phyloP scores from a whole-genome alignment of 2,329 filamentous ascomycete species.

The Trichoderma sp. region DNA sequence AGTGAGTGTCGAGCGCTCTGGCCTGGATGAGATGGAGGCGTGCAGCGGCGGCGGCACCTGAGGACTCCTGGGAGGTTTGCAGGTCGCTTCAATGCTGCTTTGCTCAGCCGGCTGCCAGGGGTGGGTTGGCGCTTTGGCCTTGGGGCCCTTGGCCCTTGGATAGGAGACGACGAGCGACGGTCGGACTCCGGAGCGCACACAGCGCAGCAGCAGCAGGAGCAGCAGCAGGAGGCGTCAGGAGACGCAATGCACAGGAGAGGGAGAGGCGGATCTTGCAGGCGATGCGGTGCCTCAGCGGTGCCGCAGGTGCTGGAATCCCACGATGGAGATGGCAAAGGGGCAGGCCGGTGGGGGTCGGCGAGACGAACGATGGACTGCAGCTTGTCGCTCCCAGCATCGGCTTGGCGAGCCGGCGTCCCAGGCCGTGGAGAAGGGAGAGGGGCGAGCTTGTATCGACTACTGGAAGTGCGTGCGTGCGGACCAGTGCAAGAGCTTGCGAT shows the following conservation, averaged over 20 bases:
- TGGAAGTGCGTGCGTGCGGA: constrained; percentile 2
- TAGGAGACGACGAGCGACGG: constrained; percentile 17
- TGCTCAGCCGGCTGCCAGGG: constrained; percentile 31
- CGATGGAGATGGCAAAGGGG: constrained; percentile 24
- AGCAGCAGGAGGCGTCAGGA: constrained; percentile 8
- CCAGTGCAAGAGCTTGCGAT: not conserved
- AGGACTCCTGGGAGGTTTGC: constrained; percentile 6
- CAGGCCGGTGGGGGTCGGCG: constrained; percentile 19
- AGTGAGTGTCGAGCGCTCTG: constrained; percentile 2
- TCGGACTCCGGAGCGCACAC: constrained; percentile 18
- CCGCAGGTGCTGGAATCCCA: not conserved
- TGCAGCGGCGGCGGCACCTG: constrained; percentile 14
- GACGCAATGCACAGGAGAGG: constrained; percentile 8
- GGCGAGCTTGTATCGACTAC: constrained; percentile 4
- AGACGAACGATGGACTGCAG: constrained; percentile 22
- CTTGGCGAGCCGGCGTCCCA: constrained; percentile 20
- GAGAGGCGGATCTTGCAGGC: not conserved
- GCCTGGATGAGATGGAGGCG: not conserved
- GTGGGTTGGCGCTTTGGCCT: constrained; percentile 12
- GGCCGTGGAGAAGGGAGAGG: constrained; percentile 22
- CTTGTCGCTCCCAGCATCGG: constrained; percentile 19
- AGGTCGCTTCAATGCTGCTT: constrained; percentile 10
- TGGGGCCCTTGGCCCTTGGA: not conserved
- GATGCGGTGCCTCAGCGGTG: constrained; percentile 17
- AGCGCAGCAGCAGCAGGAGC: constrained; percentile 11